Evolutionary conservation across 2,329 filamentous ascomycete species (phyloP), one percentile per base, ranked within the genome.

Genomic region (Pyricularia sp.): DNA sequence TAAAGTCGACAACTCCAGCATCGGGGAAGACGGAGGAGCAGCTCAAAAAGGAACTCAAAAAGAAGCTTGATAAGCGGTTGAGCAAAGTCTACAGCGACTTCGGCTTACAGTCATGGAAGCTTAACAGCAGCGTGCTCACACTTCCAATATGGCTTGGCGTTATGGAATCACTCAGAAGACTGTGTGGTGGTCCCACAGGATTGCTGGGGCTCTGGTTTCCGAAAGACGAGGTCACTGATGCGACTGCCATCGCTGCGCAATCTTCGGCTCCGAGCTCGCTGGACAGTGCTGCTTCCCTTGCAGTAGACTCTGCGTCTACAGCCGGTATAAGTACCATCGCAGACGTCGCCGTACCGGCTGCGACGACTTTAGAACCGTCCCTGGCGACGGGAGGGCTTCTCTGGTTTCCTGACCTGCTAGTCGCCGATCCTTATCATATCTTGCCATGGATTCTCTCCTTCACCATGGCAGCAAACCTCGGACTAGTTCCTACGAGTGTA

Each of bases 371-470:
- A 11, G 67, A 73, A 63, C 75, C 79, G 3, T 78, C 79, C 0
- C 73, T 88, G n/a, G 73, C 78, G 0, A 78, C 81, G 0, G 85
- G 83, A 5, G 85, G 86, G 30, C 81, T 79, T 59, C 77, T 87
- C 20, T 88, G 86, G 85, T 86, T 88, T 72, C 77, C 80, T 2
- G 82, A 88, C 71, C 79, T 88, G 28, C 83, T 82, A 7, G 81
- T 74, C 33, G 77, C 82, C 36, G 86, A 88, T 70, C 84, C 86
- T 0, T 82, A 81, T 69, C 78, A 81, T 69, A 75, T 81, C 31
- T 79, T 88, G 0, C 85, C 86, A 4, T 69, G 79, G 11, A 73
- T 76, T 0, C 73, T 82, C 25, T 81, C 80, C 0, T 76, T 72
- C 6, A 70, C 78, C 23, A 71, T 82, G 17, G 67, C 80, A 4